Conservation (phyloP, 768 basidiomycete species). For the Boletus rubropictus region DNA sequence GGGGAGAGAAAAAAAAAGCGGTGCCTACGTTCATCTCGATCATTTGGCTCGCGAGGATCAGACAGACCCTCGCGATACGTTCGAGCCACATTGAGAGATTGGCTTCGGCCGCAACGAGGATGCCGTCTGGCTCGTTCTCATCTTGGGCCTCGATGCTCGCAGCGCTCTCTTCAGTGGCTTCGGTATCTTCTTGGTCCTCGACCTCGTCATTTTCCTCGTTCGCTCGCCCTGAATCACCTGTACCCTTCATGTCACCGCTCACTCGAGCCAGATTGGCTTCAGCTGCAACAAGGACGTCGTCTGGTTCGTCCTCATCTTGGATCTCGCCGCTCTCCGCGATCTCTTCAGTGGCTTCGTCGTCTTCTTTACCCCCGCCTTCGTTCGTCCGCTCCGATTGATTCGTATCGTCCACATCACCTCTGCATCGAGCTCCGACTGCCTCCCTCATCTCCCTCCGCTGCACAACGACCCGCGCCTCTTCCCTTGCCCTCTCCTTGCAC, state of each 20-base stretch:
- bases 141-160: background rate
- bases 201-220: background rate
- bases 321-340: background rate
- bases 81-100: constrained; percentile 75
- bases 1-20: background rate
- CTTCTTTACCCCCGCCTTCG: background rate
- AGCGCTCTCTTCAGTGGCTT: background rate
- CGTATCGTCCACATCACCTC: background rate
- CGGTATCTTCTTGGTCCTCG: background rate
- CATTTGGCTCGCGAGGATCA: constrained; percentile 78
- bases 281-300: constrained; percentile 20
- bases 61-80: constrained; percentile 63
- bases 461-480: constrained; percentile 17
- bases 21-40: constrained; percentile 72
- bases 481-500: constrained; percentile 50
- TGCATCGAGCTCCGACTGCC: background rate
- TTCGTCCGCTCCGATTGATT: constrained; percentile 1
- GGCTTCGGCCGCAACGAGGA: constrained; percentile 25
- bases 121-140: constrained; percentile 12
- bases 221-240: background rate
- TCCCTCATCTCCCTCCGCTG: constrained; percentile 8
- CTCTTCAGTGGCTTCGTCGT: background rate
- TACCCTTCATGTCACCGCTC: background rate
- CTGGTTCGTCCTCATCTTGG: constrained; percentile 3
- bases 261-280: constrained; percentile 23